Conservation (phyloP, 805 yeast species). For the Lachancea nothofagi region DNA sequence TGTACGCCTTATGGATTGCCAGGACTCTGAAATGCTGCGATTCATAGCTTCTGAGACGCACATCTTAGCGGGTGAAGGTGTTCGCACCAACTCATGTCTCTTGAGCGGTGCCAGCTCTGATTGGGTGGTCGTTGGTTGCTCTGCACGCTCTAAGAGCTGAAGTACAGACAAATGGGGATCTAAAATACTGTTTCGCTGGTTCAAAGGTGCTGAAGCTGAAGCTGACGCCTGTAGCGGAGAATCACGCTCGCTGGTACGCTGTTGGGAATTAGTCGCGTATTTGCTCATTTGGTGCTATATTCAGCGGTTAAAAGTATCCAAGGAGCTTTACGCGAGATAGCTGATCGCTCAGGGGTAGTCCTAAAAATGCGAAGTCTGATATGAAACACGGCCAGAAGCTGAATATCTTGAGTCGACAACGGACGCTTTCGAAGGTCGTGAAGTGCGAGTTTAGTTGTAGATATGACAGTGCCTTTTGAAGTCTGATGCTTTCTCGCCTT, state of each 20-base stretch:
- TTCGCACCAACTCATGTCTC: background rate
- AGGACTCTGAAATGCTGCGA: conserved; percentile 26
- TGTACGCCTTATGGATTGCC: conserved; percentile 26
- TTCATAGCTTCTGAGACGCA: conserved; percentile 4
- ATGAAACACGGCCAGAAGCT: no score
- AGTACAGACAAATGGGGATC: conserved; percentile 32
- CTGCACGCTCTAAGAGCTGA: conserved; percentile 19
- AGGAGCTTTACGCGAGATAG: no score
- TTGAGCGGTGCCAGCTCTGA: background rate
- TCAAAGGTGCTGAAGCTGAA: conserved; percentile 2
- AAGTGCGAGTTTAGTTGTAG: no score
- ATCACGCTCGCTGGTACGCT: background rate
- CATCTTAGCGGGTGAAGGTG: conserved; percentile 2
- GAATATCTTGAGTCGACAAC: no score
- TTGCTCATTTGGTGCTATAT: background rate
- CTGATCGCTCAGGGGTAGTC: no score
- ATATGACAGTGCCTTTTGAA: no score
- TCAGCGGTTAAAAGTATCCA: background rate
- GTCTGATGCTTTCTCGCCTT: no score
- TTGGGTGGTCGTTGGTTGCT: background rate
- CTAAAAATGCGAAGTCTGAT: no score
- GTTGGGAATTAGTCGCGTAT: background rate
- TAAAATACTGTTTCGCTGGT: conserved; percentile 40
- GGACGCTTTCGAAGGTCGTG: no score
- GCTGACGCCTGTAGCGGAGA: background rate